Percentiles rank a stretch among this genome's conserved stretches.
Conservation (phyloP, 495 filamentous ascomycete genomes). For the Penicillium longicatenatum region DNA sequence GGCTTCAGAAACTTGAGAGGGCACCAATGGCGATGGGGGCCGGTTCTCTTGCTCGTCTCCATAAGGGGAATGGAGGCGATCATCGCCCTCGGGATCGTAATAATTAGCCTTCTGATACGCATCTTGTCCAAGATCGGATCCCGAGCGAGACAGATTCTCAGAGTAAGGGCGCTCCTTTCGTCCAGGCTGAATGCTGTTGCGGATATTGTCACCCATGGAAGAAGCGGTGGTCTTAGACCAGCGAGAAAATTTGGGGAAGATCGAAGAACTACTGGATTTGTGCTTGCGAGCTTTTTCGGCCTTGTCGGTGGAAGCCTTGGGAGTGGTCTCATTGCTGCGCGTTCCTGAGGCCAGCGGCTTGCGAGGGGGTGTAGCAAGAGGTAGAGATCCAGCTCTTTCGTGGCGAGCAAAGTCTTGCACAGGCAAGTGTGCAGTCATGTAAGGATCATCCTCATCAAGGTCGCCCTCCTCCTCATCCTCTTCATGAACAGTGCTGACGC, state of each 20-base stretch:
- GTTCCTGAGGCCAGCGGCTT: conserved; percentile 54
- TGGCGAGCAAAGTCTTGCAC: conserved; percentile 36
- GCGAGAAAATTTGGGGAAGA: conserved; percentile 91
- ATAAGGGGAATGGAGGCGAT: conserved; percentile 70
- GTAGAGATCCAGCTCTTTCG: conserved; percentile 62
- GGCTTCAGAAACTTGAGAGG: conserved; percentile 69
- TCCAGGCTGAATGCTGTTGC: conserved; percentile 51
- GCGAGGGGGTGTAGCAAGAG: conserved; percentile 74
- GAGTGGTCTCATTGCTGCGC: conserved; percentile 75
- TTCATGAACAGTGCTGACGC: conserved; percentile 87
- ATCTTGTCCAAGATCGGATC: conserved; percentile 60
- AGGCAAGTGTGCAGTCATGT: conserved; percentile 48
- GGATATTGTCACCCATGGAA: conserved; percentile 59
- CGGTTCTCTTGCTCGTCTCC: conserved; percentile 56
- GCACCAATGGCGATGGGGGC: conserved; percentile 63
- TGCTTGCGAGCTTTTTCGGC: conserved; percentile 84
- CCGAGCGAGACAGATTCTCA: conserved; percentile 63
- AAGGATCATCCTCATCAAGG: conserved; percentile 53
- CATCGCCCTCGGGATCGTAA: conserved; percentile 66
- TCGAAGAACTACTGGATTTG: conserved; percentile 83
- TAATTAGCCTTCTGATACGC: conserved; percentile 66
- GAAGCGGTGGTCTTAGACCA: conserved; percentile 98
- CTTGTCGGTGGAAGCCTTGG: conserved; percentile 44
- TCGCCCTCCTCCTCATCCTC: conserved; percentile 74
- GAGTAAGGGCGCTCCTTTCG: conserved; percentile 56